phyloP scores from a whole-genome alignment of 2,329 filamentous ascomycete genomes.

The Pestalotiopsis sp. region DNA sequence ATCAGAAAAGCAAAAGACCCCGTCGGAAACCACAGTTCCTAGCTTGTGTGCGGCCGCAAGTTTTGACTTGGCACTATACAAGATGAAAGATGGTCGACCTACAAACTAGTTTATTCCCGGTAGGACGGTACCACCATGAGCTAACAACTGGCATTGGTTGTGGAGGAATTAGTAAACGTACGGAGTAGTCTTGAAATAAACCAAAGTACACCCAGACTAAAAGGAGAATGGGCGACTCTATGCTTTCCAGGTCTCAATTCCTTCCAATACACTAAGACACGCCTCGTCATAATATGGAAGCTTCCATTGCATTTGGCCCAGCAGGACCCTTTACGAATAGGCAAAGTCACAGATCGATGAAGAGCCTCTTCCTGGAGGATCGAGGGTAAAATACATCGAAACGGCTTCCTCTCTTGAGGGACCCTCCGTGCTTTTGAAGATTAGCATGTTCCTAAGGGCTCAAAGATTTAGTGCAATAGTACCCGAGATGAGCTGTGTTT shows the following conservation, averaged over 20 bases:
- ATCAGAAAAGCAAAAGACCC: not conserved
- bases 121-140: too few relatives aligned
- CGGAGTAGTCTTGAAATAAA: too few relatives aligned
- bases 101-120: too few relatives aligned
- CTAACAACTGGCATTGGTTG: too few relatives aligned
- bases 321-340: not conserved
- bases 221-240: not conserved
- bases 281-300: not conserved
- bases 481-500: too few relatives aligned
- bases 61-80: not conserved
- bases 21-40: not conserved
- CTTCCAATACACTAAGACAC: not conserved
- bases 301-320: not conserved
- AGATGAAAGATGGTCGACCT: too few relatives aligned
- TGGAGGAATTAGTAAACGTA: too few relatives aligned
- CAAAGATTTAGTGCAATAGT: too few relatives aligned
- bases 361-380: not conserved
- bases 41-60: not conserved
- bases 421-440: not conserved
- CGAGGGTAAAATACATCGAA: not conserved
- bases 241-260: not conserved
- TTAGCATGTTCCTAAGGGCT: too few relatives aligned
- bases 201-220: not conserved
- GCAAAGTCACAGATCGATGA: not conserved
- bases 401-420: not conserved